Conservation (phyloP, 768 basidiomycete species). For the Lactarius trivialis region DNA sequence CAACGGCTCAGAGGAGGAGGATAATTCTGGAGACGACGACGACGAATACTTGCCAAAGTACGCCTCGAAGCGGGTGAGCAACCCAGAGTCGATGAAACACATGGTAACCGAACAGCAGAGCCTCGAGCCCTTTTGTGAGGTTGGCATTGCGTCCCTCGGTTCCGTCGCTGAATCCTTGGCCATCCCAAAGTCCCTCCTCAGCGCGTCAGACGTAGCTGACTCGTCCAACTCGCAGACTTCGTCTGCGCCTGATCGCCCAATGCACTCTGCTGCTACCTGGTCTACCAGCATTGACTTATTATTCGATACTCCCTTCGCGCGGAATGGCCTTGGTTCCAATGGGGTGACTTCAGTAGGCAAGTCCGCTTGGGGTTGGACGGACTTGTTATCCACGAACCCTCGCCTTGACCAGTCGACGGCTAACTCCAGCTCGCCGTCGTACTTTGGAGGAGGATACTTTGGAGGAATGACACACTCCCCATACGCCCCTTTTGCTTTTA, state of each 20-base stretch:
- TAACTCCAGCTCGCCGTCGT: slow-evolving; percentile 35
- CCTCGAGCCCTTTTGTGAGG: slow-evolving; percentile 30
- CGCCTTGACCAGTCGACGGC: slow-evolving; percentile 53
- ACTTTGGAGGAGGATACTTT: too few relatives aligned
- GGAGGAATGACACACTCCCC: slow-evolving; percentile 49
- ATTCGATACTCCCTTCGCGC: slow-evolving; percentile 45
- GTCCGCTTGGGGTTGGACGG: slow-evolving; percentile 75
- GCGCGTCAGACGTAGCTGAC: slow-evolving; percentile 48
- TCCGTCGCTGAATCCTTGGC: slow-evolving; percentile 40
- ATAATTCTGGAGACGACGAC: slow-evolving; percentile 49
- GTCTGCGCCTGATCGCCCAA: slow-evolving; percentile 56
- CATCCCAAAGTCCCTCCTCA: slow-evolving; percentile 48
- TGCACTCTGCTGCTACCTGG: slow-evolving; percentile 39
- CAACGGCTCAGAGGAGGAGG: slow-evolving; percentile 69
- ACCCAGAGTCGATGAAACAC: slow-evolving; percentile 16
- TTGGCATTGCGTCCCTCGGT: slow-evolving; percentile 42
- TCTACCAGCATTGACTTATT: slow-evolving; percentile 42
- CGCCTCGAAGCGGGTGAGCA: slow-evolving; percentile 18
- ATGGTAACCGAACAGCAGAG: slow-evolving; percentile 7
- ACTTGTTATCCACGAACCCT: slow-evolving; percentile 81
- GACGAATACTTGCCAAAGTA: slow-evolving; percentile 22
- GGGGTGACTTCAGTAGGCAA: slow-evolving; percentile 65
- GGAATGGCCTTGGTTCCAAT: slow-evolving; percentile 30
- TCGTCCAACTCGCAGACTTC: slow-evolving; percentile 44
- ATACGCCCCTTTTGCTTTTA: slow-evolving; percentile 50